Evolutionary conservation across 78 protist species (phyloP), one percentile per base, ranked within the genome.

Genomic region (Speleostelium caveatum): DNA sequence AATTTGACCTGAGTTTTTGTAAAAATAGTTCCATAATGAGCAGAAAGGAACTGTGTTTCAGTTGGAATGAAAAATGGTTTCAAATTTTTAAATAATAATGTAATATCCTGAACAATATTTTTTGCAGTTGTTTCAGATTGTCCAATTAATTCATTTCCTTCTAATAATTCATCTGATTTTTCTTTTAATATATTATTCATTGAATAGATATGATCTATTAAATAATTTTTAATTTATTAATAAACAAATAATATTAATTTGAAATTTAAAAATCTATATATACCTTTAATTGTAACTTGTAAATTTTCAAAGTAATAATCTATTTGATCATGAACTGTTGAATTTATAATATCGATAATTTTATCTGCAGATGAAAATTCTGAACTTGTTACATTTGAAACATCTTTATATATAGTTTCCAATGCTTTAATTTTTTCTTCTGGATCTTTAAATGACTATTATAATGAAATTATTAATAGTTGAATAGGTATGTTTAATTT

Each of bases 11-110:
- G 91, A 59, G 69, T 83, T 38, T 83, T 83, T 21, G 91, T 83
- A n/a, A 83, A 83, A 17, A 83, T 83, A 5, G 91, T 83, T 24
- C 56, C 77, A 56, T 69, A 73, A 30, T 59, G 68, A 33, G 68
- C 45, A 42, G 91, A n/a, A 22, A 83, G 73, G 79, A 83, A 83
- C 69, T 51, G 28, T 51, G 89, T 69, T 36, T 67, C 73, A 0
- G 77, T 83, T 56, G 79, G 71, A 35, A 83, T 41, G 51, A 83
- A 83, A 79, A 83, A 83, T 69, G 91, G 91, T 42, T 83, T 83
- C 26, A 83, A 71, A 69, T 83, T 83, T 32, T 59, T 73, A 60
- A 83, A 83, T 10, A 83, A 42, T n/a, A 32, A 10, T 7, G 49
- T 41, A 22, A 83, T 83, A 22, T 83, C 91, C 8, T 59, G 30